These are phyloP conservation scores for Fusarium devonianum DNA, from an alignment of 2,329 filamentous ascomycete species.

Conservation along the genomic window DNA sequence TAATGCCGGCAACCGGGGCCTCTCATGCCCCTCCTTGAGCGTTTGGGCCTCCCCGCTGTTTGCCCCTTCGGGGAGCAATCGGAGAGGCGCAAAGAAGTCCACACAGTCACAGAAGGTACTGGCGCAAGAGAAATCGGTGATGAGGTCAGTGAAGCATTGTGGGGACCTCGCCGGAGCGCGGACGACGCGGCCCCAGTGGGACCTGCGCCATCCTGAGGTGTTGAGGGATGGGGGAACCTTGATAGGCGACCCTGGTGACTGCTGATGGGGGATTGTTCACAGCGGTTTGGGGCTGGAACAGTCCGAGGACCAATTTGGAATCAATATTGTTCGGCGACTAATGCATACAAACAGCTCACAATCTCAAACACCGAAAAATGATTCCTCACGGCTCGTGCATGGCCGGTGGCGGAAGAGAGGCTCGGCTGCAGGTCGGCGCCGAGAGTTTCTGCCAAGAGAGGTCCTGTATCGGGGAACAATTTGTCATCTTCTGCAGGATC, in stretches of 20 bases:
- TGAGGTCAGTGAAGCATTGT: conserved; percentile 40
- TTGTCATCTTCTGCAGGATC: conserved; percentile 36
- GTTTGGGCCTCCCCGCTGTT: conserved; percentile 7
- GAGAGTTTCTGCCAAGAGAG: conserved; percentile 14
- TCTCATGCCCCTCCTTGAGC: too few relatives aligned
- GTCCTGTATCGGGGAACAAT: conserved; percentile 18
- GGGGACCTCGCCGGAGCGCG: conserved; percentile 29
- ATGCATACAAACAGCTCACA: neutral
- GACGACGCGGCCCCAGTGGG: conserved; percentile 34
- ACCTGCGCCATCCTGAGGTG: conserved; percentile 21
- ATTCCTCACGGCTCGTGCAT: conserved; percentile 2
- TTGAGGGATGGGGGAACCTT: conserved; percentile 29
- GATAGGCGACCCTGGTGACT: conserved; percentile 22
- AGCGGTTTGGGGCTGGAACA: neutral
- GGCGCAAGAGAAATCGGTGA: conserved; percentile 31
- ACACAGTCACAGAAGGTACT: conserved; percentile 26
- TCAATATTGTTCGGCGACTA: conserved; percentile 4
- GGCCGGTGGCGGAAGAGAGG: conserved; percentile 6
- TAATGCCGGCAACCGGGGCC: conserved; percentile 10
- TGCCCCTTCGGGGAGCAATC: conserved; percentile 33
- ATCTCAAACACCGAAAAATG: too few relatives aligned
- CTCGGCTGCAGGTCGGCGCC: conserved; percentile 34
- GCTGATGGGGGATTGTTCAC: too few relatives aligned
- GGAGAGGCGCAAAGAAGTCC: conserved; percentile 34
- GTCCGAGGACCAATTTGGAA: conserved; percentile 26